These are phyloP conservation scores for Yamadazyma diddensiae DNA, from an alignment of 1,139 yeast genomes.

Conservation along the genomic window DNA sequence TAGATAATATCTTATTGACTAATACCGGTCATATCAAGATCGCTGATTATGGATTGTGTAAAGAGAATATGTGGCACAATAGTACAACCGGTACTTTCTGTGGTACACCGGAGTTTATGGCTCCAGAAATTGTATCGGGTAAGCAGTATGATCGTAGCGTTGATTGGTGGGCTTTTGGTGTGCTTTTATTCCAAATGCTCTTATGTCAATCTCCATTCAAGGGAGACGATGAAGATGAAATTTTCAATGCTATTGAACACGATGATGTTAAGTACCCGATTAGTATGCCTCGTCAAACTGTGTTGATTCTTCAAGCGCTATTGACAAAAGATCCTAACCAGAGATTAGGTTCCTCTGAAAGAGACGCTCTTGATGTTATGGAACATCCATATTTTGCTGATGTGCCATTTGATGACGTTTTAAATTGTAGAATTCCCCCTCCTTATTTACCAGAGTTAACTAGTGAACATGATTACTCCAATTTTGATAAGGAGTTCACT, in stretches of 20 bases:
- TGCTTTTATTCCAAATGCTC: slow-evolving; percentile 90
- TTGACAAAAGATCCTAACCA: slow-evolving; percentile 82
- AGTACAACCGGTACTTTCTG: slow-evolving; percentile 92
- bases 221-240: slow-evolving; percentile 98
- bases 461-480: slow-evolving; percentile 86
- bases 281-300: slow-evolving; percentile 97
- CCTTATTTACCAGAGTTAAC: slow-evolving; percentile 81
- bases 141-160: slow-evolving; percentile 91
- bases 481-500: slow-evolving; percentile 93
- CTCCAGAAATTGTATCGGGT: slow-evolving; percentile 93
- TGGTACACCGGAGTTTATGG: slow-evolving; percentile 99
- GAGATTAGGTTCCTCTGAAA: slow-evolving; percentile 82
- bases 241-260: slow-evolving; percentile 93
- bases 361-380: slow-evolving; percentile 93
- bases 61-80: slow-evolving; percentile 93
- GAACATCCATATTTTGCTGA: slow-evolving; percentile 90
- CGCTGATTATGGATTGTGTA: slow-evolving; percentile 96
- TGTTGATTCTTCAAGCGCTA: slow-evolving; percentile 85
- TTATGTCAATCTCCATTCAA: slow-evolving; percentile 95
- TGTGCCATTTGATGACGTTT: slow-evolving; percentile 84
- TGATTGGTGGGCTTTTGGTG: slow-evolving; percentile 99
- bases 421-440: slow-evolving; percentile 70
- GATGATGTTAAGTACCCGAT: slow-evolving; percentile 98
- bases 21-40: slow-evolving; percentile 93
- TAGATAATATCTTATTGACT: slow-evolving; percentile 88